Conservation (phyloP, 257 asterid genomes). For the Vinca minor region DNA sequence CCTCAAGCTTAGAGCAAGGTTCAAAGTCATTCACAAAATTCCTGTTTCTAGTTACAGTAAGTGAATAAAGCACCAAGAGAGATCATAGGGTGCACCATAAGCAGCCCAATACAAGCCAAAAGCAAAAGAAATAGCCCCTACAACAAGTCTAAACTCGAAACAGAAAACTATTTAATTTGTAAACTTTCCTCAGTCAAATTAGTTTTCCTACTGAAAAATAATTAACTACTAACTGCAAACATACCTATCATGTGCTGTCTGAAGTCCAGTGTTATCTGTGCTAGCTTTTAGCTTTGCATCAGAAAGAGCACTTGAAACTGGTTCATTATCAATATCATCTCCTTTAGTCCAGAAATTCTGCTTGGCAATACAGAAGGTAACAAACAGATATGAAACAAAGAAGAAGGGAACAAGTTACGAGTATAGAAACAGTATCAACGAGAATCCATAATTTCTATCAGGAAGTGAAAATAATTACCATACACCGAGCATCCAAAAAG, state of each 20-base stretch:
- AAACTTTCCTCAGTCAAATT: not conserved
- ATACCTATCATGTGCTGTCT: slow-evolving; percentile 36
- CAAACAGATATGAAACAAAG: slow-evolving; percentile 7
- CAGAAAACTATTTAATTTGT: not conserved
- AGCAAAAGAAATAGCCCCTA: too few species aligned
- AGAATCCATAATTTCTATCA: not conserved
- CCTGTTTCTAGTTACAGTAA: slow-evolving; percentile 43
- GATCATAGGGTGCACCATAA: slow-evolving; percentile 6
- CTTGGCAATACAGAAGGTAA: slow-evolving; percentile 9
- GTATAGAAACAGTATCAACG: slow-evolving; percentile 8
- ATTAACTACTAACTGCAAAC: not conserved
- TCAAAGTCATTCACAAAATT: slow-evolving; percentile 55
- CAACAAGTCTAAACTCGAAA: not conserved
- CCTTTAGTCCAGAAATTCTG: slow-evolving; percentile 50
- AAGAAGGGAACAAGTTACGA: slow-evolving; percentile 15
- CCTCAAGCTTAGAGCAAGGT: slow-evolving; percentile 83
- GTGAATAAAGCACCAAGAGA: slow-evolving; percentile 18
- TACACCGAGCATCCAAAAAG: not conserved
- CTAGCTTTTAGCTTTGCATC: slow-evolving; percentile 21
- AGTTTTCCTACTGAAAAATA: not conserved
- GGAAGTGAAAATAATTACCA: not conserved
- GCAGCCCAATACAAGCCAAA: not conserved
- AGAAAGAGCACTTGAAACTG: slow-evolving; percentile 33
- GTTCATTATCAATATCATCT: slow-evolving; percentile 49
- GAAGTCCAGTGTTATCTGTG: slow-evolving; percentile 29